Percentiles rank a stretch among this genome's conserved stretches.
These are phyloP conservation scores for Acacia melanoxylon DNA, from an alignment of 306 rosid species.

Conservation along the genomic window DNA sequence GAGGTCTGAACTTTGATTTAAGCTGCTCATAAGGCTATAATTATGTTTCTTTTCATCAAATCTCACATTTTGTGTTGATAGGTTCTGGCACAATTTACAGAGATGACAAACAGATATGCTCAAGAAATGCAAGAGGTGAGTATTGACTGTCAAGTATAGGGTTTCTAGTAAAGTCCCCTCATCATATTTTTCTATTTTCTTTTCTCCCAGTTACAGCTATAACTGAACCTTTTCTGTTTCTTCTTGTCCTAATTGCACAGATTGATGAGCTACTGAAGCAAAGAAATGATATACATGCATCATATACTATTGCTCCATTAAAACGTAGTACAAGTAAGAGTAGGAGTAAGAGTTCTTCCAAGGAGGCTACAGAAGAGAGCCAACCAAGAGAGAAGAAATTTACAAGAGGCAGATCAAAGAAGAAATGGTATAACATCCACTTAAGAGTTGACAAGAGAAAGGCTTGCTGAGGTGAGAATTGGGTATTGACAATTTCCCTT, in stretches of 20 bases:
- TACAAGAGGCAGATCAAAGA: conserved; percentile 77
- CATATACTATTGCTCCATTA: conserved; percentile 70
- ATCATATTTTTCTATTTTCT: not conserved
- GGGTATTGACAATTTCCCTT: conserved; percentile 17
- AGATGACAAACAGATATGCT: conserved; percentile 90
- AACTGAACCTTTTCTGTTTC: conserved; percentile 12
- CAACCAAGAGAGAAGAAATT: conserved; percentile 65
- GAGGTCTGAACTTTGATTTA: conserved; percentile 57
- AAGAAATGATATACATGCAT: conserved; percentile 86
- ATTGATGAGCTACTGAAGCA: conserved; percentile 89
- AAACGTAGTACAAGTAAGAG: conserved; percentile 77
- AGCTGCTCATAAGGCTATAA: conserved; percentile 26
- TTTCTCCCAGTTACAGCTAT: not conserved
- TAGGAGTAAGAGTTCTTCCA: conserved; percentile 62
- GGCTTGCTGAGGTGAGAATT: conserved; percentile 72
- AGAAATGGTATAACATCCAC: conserved; percentile 89
- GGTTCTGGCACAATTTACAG: conserved; percentile 94
- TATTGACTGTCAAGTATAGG: conserved; percentile 5
- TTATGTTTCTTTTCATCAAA: conserved; percentile 10
- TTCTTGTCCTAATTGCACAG: conserved; percentile 44
- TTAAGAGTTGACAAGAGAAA: conserved; percentile 91
- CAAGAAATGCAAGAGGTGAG: conserved; percentile 94
- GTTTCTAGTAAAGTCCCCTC: not conserved
- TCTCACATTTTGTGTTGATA: conserved; percentile 40
- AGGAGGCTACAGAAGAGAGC: conserved; percentile 73